These are phyloP conservation scores for Rhynchosporium graminicola DNA, from an alignment of 2,329 filamentous ascomycete genomes.

Conservation along the genomic window DNA sequence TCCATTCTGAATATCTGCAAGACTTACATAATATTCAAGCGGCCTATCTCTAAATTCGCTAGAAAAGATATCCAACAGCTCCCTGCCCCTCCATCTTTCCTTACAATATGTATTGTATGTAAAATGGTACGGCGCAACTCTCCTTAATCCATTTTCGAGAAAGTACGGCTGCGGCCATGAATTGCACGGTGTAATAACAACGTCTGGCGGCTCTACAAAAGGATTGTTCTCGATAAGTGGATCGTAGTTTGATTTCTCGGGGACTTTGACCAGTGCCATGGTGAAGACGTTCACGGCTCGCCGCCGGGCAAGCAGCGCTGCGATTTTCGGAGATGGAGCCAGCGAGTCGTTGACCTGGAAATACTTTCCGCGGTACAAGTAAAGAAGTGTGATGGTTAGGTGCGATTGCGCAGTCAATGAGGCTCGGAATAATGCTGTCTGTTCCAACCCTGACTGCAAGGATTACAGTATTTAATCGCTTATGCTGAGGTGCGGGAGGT, in stretches of 20 bases:
- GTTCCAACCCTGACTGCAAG: slow-evolving; percentile 9
- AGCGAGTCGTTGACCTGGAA: slow-evolving; percentile 32
- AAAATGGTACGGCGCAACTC: slow-evolving; percentile 83
- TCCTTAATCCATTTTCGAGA: slow-evolving; percentile 78
- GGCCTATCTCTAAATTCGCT: slow-evolving; percentile 91
- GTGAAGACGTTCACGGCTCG: slow-evolving; percentile 44
- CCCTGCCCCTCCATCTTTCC: slow-evolving; percentile 82
- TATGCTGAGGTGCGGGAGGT: background rate
- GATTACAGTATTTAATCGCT: slow-evolving; percentile 9
- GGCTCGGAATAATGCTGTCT: slow-evolving; percentile 12
- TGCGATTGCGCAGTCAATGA: background rate
- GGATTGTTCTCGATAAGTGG: slow-evolving; percentile 42
- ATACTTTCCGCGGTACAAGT: background rate
- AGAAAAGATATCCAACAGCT: slow-evolving; percentile 82
- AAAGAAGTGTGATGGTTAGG: background rate
- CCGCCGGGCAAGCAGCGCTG: slow-evolving; percentile 53
- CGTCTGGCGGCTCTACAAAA: slow-evolving; percentile 47
- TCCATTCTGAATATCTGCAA: background rate
- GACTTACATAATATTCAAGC: slow-evolving; percentile 76
- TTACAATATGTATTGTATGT: slow-evolving; percentile 97
- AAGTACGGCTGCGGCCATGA: slow-evolving; percentile 72
- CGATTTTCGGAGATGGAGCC: slow-evolving; percentile 53
- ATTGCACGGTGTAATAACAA: slow-evolving; percentile 54
- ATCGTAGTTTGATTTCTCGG: slow-evolving; percentile 37
- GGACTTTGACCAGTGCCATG: slow-evolving; percentile 46